Evolutionary conservation across 176 grass and related monocot species (phyloP), one percentile per base, ranked within the genome.

Genomic region (Themeda triandra): DNA sequence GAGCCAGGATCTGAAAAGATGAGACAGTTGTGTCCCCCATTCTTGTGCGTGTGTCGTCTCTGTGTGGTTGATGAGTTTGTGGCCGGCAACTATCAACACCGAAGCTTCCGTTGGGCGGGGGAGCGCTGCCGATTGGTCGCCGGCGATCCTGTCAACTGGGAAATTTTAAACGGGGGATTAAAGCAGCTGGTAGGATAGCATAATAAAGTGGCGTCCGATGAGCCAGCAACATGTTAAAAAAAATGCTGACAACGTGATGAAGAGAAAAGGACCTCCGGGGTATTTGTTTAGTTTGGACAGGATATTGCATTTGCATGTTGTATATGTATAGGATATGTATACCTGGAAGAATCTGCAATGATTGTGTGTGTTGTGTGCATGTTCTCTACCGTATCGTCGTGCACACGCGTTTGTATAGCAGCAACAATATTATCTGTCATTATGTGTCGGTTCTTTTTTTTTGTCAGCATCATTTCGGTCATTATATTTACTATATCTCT

Each of bases 11-110:
- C 53, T 71, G 45, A 60, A 73, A 91, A 84, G 89, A 36, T 44
- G 49, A 66, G 81, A 80, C 89, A 84, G 69, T 24, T 87, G 42
- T 80, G 80, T 35, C 58, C 80, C 79, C 84, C 19, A 66, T 39
- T n/a, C 13, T 19, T 27, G 58, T 62, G 56, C 56, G 54, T 1
- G 23, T 59, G 10, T 74, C 15, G 10, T 74, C 15, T 46, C 13
- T 68, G 0, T 11, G 10, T 41, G n/a, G 69, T 56, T 49, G 69
- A 21, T 18, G 80, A 76, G 76, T 81, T 32, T 28, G 81, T 91
- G 89, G 85, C 85, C 85, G 81, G 85, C 89, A 87, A 71, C 76
- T 76, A 80, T 80, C 76, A 40, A 84, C 69, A 51, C 63, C 76
- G 76, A 87, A 87, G 39, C 76, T 91, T 91, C 85, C 70, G 62